phyloP scores from a whole-genome alignment of 2,329 filamentous ascomycete genomes.

The Aspergillus terreus region DNA sequence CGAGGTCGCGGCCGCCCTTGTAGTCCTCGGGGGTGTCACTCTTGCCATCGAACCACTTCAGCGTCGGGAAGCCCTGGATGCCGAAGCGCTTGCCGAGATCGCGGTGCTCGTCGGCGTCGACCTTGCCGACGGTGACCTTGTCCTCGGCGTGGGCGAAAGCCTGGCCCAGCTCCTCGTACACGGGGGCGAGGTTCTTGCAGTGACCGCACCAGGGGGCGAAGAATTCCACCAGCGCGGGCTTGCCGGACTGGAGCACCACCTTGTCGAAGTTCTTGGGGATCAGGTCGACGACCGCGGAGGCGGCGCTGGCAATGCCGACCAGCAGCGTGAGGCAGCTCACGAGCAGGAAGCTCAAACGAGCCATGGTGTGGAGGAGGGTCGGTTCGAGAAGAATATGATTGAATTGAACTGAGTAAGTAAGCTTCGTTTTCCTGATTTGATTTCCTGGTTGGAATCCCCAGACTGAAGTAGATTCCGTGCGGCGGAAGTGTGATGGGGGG shows the following conservation, averaged over 20 bases:
- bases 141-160: slow-evolving; percentile 69
- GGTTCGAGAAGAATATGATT: not conserved
- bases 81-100: slow-evolving; percentile 79
- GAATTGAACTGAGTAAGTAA: too few species aligned
- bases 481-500: not conserved
- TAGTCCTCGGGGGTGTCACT: slow-evolving; percentile 82
- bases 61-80: slow-evolving; percentile 89
- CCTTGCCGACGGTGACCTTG: slow-evolving; percentile 86
- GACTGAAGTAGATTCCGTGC: not conserved
- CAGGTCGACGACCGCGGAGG: slow-evolving; percentile 85
- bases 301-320: slow-evolving; percentile 57
- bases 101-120: slow-evolving; percentile 89
- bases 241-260: slow-evolving; percentile 83
- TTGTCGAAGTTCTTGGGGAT: slow-evolving; percentile 88
- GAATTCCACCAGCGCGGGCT: slow-evolving; percentile 95
- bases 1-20: slow-evolving; percentile 79
- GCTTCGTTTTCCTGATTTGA: too few species aligned
- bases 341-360: slow-evolving; percentile 44
- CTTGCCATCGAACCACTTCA: slow-evolving; percentile 98
- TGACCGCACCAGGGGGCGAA: slow-evolving; percentile 99
- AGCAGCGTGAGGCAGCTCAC: slow-evolving; percentile 45
- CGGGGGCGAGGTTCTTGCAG: slow-evolving; percentile 94
- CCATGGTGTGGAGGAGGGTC: slow-evolving; percentile 29
- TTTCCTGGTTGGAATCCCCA: not conserved
- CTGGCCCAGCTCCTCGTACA: slow-evolving; percentile 85